A percentile compares a stretch with the other conserved stretches of the same genome.
Evolutionary conservation across 768 basidiomycete species (phyloP).

Genomic region (Paxillus ammoniavirescens): DNA sequence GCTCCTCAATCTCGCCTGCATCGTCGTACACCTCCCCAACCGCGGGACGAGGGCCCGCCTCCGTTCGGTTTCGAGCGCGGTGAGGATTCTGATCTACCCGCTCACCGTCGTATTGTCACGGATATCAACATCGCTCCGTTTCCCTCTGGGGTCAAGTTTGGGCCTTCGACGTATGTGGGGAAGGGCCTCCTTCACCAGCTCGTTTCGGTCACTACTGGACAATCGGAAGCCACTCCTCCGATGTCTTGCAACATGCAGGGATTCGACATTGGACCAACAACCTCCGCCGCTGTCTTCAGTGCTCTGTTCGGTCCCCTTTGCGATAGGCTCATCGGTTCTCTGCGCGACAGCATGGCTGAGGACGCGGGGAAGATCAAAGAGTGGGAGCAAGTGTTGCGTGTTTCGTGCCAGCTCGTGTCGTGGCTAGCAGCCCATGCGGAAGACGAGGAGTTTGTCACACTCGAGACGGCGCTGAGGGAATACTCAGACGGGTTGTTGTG

Average conservation of each 20-base stretch:
- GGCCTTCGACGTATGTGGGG: slow-evolving; percentile 50
- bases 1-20: slow-evolving; percentile 11
- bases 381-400: slow-evolving; percentile 41
- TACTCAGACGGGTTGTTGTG: slow-evolving; percentile 38
- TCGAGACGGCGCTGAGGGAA: slow-evolving; percentile 36
- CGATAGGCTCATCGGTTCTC: slow-evolving; percentile 41
- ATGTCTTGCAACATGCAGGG: slow-evolving; percentile 34
- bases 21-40: slow-evolving; percentile 12
- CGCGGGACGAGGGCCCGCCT: slow-evolving; percentile 12
- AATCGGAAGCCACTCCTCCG: slow-evolving; percentile 28
- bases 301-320: slow-evolving; percentile 44
- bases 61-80: slow-evolving; percentile 14
- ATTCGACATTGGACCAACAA: slow-evolving; percentile 43
- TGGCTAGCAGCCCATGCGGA: slow-evolving; percentile 38
- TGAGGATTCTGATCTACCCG: slow-evolving; percentile 1
- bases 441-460: slow-evolving; percentile 29
- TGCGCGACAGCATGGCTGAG: slow-evolving; percentile 32
- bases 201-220: slow-evolving; percentile 35
- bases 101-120: slow-evolving; percentile 28
- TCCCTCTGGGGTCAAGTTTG: slow-evolving; percentile 52
- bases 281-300: slow-evolving; percentile 44
- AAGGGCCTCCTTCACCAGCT: slow-evolving; percentile 63
- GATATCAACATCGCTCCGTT: slow-evolving; percentile 56
- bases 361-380: slow-evolving; percentile 26
- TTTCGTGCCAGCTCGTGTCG: slow-evolving; percentile 45